Evolutionary conservation across 495 filamentous ascomycete species (phyloP).

Genomic region (Letharia columbiana): DNA sequence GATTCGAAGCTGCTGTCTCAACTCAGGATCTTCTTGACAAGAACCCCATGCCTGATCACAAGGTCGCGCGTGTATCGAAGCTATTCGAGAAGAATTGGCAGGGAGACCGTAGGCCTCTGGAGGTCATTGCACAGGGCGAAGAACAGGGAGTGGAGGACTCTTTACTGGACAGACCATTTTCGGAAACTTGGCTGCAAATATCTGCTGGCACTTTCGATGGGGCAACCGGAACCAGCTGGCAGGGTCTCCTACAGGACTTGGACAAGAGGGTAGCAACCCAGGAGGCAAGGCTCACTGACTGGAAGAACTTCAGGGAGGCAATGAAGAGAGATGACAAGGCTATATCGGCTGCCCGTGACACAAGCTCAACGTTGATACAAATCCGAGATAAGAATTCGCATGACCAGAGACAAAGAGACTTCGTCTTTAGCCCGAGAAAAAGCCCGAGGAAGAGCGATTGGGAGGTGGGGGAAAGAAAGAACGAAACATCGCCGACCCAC

Average conservation of each 20-base stretch:
- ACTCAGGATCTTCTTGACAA: conserved; percentile 18
- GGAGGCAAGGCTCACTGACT: conserved; percentile 54
- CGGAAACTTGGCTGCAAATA: conserved; percentile 56
- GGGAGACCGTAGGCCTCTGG: conserved; percentile 60
- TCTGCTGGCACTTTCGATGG: conserved; percentile 41
- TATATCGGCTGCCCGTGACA: conserved; percentile 20
- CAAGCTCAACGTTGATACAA: conserved; percentile 3
- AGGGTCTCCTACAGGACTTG: conserved; percentile 41
- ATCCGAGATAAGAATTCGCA: neutral
- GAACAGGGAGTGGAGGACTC: conserved; percentile 48
- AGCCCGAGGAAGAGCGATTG: conserved; percentile 15
- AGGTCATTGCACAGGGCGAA: conserved; percentile 58
- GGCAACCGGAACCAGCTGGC: conserved; percentile 39
- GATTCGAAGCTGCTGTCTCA: conserved; percentile 16
- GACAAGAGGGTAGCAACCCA: conserved; percentile 54
- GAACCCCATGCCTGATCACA: conserved; percentile 18
- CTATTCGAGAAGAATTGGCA: conserved; percentile 62
- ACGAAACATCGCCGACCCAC: neutral
- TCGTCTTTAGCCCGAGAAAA: conserved; percentile 41
- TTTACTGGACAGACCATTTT: conserved; percentile 55
- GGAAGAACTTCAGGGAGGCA: conserved; percentile 58
- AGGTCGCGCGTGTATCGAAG: conserved; percentile 30
- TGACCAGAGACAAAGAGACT: conserved; percentile 34
- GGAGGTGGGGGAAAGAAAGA: neutral
- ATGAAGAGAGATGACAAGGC: conserved; percentile 29